Conservation (phyloP, 108 stramenopile species). For the Pseudonitzschia multiseries region DNA sequence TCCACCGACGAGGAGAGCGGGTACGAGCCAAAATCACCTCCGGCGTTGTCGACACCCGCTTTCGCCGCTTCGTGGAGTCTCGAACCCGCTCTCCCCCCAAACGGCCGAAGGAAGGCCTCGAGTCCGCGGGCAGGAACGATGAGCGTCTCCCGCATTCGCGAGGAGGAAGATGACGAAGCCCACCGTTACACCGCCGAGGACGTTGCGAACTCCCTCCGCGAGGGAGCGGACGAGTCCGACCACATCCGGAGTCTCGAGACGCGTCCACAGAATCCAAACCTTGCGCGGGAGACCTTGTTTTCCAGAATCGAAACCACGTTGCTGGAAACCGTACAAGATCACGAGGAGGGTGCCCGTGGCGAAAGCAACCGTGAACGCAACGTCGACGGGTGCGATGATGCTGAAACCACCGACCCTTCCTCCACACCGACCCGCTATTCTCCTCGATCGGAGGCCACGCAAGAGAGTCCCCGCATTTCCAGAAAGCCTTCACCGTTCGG, state of each 20-base stretch:
- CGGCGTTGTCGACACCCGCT: too few species aligned
- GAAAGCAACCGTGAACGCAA: neutral
- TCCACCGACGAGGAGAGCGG: too few species aligned
- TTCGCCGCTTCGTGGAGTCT: too few species aligned
- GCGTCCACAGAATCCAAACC: neutral
- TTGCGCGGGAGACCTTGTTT: neutral
- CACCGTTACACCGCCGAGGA: neutral
- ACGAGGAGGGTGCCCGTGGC: neutral
- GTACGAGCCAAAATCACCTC: too few species aligned
- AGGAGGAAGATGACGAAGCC: neutral
- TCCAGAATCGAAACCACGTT: neutral
- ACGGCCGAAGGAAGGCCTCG: too few species aligned
- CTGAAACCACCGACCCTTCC: neutral
- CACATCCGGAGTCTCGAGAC: constrained; percentile 1
- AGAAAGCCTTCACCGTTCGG: neutral
- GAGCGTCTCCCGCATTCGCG: neutral
- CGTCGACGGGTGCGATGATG: neutral
- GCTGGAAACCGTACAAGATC: neutral
- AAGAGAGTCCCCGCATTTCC: neutral
- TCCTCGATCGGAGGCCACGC: neutral
- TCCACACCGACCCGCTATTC: neutral
- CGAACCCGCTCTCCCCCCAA: too few species aligned
- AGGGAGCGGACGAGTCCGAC: constrained; percentile 4
- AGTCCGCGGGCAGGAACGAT: too few species aligned
- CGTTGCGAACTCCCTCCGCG: neutral